Evolutionary conservation across 768 basidiomycete genomes (phyloP), one percentile per base, ranked within the genome.

Genomic region (Tricholoma terreum): DNA sequence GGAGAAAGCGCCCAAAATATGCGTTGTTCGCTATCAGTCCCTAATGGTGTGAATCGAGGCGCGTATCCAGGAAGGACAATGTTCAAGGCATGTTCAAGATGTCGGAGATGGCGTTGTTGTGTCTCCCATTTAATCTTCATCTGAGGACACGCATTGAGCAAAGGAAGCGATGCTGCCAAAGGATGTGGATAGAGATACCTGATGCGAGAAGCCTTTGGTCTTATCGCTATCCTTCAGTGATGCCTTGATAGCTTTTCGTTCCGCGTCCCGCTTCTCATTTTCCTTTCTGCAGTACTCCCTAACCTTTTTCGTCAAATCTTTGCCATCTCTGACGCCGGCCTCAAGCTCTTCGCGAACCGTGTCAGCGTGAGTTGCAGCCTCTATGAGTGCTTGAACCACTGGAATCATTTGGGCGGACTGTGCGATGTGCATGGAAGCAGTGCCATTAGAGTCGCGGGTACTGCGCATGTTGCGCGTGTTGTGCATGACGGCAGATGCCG

Each of bases 1-100:
- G 89, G 85, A 0, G 84, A 81, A 24, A 89, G 71, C 9, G 80
- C 81, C 75, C 85, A 90, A 66, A 89, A 93, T 17, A 76, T 63
- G 17, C 89, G 81, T 10, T 87, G 87, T 6, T 86, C 87, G 12
- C 68, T 58, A 63, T 92, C 91, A 24, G 71, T 75, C n/a, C 91
- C 91, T n/a, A 91, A 73, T 1, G 82, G 75, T 6, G 72, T 68
- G 61, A 85, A 84, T 15, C 91, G 84, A 2, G 80, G 74, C 2
- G 80, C 66, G 60, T 73, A 81, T 7, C 76, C 73, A 3, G 75
- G 72, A 24, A 69, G 64, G 3, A 78, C 71, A 14, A 89, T 69
- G 56, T 80, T 82, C n/a, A 79, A 66, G 0, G 82, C 80, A 58
- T 80, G 76, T 31, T 90, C 86, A 27, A 89, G 72, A 24, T 77